These are phyloP conservation scores for Capsella rubella DNA, from an alignment of 441 rosid genomes.

Conservation along the genomic window DNA sequence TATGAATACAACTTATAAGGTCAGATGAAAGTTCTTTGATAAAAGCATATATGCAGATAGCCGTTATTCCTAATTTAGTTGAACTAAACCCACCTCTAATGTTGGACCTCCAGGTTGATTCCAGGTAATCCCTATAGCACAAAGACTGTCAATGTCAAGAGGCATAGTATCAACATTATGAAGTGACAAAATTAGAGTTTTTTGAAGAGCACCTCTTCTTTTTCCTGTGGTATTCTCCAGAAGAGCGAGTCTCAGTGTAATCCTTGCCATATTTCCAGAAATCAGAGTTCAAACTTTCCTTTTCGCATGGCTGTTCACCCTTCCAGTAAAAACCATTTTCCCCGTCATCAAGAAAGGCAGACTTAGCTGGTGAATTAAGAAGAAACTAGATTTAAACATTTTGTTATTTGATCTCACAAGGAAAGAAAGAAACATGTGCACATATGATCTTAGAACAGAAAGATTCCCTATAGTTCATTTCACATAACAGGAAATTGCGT, in stretches of 20 bases:
- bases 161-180: slow-evolving; percentile 23
- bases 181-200: slow-evolving; percentile 28
- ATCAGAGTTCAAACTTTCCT: slow-evolving; percentile 45
- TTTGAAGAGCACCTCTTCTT: slow-evolving; percentile 57
- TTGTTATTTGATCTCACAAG: slow-evolving; percentile 19
- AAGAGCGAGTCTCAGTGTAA: slow-evolving; percentile 48
- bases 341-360: slow-evolving; percentile 46
- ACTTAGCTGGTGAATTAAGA: slow-evolving; percentile 48
- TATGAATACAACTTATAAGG: too few species aligned
- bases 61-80: slow-evolving; percentile 3
- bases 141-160: slow-evolving; percentile 43
- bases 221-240: slow-evolving; percentile 43
- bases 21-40: slow-evolving; percentile 23
- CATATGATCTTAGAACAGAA: slow-evolving; percentile 22
- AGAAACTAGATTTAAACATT: slow-evolving; percentile 26
- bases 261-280: slow-evolving; percentile 45
- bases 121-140: slow-evolving; percentile 54
- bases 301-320: slow-evolving; percentile 42
- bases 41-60: slow-evolving; percentile 7
- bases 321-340: slow-evolving; percentile 50
- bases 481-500: slow-evolving; percentile 17
- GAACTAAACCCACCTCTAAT: slow-evolving; percentile 55
- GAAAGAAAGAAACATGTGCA: slow-evolving; percentile 31
- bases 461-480: slow-evolving; percentile 22
- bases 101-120: slow-evolving; percentile 52